phyloP scores from a whole-genome alignment of 2,329 filamentous ascomycete species.

The Neonectria punicea region DNA sequence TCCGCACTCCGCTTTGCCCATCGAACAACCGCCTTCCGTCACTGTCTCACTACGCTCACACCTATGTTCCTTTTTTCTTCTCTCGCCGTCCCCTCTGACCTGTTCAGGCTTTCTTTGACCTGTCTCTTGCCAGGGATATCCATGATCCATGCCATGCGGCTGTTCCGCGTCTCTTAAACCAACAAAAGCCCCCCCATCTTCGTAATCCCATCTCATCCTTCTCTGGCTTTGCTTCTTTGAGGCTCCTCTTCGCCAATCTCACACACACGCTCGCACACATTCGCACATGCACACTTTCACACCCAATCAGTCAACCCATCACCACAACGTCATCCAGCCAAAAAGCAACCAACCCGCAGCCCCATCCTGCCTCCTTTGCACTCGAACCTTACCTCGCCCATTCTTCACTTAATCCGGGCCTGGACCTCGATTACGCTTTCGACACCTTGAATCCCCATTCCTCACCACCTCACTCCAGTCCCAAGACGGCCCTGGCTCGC shows the following conservation, averaged over 20 bases:
- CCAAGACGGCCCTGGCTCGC: slow-evolving; percentile 24
- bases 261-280: not conserved
- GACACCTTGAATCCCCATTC: slow-evolving; percentile 38
- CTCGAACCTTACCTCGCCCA: slow-evolving; percentile 29
- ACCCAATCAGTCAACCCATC: slow-evolving; percentile 18
- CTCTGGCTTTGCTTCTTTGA: slow-evolving; percentile 8
- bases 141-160: slow-evolving; percentile 8
- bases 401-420: slow-evolving; percentile 32
- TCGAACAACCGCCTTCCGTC: not conserved
- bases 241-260: slow-evolving; percentile 10
- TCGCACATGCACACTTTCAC: not conserved
- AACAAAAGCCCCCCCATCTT: slow-evolving; percentile 18
- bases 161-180: slow-evolving; percentile 20
- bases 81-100: slow-evolving; percentile 3
- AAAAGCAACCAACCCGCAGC: slow-evolving; percentile 18
- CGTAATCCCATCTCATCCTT: slow-evolving; percentile 9
- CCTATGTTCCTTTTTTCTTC: slow-evolving; percentile 8
- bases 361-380: slow-evolving; percentile 12
- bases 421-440: slow-evolving; percentile 42
- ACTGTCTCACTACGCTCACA: slow-evolving; percentile 20
- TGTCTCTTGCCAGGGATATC: not conserved
- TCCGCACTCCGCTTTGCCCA: slow-evolving; percentile 19
- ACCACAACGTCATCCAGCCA: slow-evolving; percentile 18
- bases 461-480: slow-evolving; percentile 28
- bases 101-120: not conserved